phyloP scores from a whole-genome alignment of 2,329 filamentous ascomycete species.

The Myriosclerotinia duriaeana region DNA sequence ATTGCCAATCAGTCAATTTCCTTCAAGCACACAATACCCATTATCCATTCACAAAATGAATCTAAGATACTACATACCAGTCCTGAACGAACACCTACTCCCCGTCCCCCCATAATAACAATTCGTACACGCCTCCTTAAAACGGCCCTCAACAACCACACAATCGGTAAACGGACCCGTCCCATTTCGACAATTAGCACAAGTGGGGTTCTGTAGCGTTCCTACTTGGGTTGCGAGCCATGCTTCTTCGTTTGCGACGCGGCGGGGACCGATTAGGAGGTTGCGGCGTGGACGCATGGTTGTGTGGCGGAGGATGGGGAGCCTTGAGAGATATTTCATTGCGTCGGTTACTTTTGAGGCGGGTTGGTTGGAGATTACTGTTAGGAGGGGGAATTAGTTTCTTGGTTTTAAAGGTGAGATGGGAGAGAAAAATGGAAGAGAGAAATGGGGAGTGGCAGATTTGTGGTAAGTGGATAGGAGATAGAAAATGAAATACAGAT shows the following conservation, averaged over 20 bases:
- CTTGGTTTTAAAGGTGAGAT: background rate
- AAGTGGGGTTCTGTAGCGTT: background rate
- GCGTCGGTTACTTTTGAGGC: background rate
- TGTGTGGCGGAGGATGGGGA: background rate
- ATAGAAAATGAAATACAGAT: no score
- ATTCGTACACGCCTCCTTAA: constrained; percentile 4
- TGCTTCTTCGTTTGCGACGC: background rate
- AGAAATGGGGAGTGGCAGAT: no score
- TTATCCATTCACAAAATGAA: background rate
- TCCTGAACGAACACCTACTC: background rate
- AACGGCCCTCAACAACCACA: background rate
- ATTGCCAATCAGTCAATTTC: background rate
- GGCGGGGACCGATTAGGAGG: background rate
- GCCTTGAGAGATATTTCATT: background rate
- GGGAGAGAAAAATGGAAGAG: background rate
- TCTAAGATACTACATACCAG: background rate
- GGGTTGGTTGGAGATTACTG: background rate
- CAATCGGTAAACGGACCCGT: background rate
- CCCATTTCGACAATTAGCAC: background rate
- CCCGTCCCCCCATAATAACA: constrained; percentile 1
- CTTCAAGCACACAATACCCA: no score
- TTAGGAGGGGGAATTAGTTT: background rate
- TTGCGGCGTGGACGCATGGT: background rate
- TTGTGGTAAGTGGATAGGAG: background rate
- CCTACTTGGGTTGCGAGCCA: constrained; percentile 3